Conservation (phyloP, 1,284 basidiomycete genomes). For the Ceratobasidium sp. region DNA sequence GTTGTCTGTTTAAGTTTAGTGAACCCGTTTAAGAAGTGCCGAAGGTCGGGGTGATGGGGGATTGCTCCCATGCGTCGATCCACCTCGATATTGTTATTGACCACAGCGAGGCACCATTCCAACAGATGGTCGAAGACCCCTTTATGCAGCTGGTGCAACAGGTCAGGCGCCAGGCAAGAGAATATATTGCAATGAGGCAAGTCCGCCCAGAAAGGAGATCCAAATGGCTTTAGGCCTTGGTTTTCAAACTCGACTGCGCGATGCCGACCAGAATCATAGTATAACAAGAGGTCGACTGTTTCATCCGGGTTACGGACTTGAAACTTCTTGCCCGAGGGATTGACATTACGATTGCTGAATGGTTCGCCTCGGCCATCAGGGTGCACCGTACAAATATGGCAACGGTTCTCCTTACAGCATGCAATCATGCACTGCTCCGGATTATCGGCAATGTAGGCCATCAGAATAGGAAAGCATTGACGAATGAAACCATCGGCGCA, state of each 20-base stretch:
- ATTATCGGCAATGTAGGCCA: slow-evolving; percentile 51
- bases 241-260: neutral
- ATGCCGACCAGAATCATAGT: neutral
- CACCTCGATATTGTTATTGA: neutral
- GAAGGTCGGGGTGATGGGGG: neutral
- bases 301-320: neutral
- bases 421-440: slow-evolving; percentile 32
- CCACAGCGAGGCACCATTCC: neutral
- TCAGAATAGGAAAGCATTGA: slow-evolving; percentile 57
- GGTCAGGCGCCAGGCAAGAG: slow-evolving; percentile 52
- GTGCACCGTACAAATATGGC: slow-evolving; percentile 14
- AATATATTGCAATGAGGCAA: slow-evolving; percentile 53
- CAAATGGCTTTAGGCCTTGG: slow-evolving; percentile 12
- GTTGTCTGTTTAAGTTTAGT: slow-evolving; percentile 12
- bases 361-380: neutral
- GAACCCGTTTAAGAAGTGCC: neutral
- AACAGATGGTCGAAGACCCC: slow-evolving; percentile 52
- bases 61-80: neutral
- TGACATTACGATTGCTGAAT: neutral
- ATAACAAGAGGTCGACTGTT: neutral
- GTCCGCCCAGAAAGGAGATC: slow-evolving; percentile 52
- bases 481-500: slow-evolving; percentile 29
- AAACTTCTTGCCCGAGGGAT: neutral
- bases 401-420: neutral
- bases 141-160: slow-evolving; percentile 56